Percentiles rank a stretch among this genome's conserved stretches.
Evolutionary conservation across 2,329 filamentous ascomycete species (phyloP).

Genomic region (Laburnicola sp.): DNA sequence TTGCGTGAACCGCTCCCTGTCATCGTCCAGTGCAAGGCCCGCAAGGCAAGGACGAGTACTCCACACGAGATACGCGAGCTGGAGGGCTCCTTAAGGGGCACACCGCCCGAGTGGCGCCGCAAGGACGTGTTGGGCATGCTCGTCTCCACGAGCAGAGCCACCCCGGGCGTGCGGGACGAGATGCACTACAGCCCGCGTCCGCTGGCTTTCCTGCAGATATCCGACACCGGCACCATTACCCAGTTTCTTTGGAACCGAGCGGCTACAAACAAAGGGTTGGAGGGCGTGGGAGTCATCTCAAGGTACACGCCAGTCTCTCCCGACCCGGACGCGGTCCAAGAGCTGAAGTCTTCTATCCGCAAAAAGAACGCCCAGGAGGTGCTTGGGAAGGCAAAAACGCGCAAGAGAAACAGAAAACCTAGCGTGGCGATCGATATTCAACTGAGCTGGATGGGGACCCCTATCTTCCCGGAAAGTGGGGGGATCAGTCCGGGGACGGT

Average conservation of each 20-base stretch:
- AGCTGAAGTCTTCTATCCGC: background rate
- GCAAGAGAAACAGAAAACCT: constrained; percentile 14
- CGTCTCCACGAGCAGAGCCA: constrained; percentile 69
- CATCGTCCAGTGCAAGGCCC: constrained; percentile 71
- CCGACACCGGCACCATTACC: constrained; percentile 58
- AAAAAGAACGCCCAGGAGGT: background rate
- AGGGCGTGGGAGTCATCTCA: constrained; percentile 52
- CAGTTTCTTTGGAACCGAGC: constrained; percentile 74
- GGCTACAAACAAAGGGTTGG: constrained; percentile 65
- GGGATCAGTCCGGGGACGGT: constrained; percentile 29
- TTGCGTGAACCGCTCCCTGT: constrained; percentile 46
- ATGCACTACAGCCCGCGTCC: constrained; percentile 68
- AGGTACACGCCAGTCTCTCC: constrained; percentile 30
- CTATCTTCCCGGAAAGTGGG: constrained; percentile 36
- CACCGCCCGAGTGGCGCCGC: constrained; percentile 72
- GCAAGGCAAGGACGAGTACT: constrained; percentile 47
- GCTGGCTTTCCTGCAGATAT: constrained; percentile 70
- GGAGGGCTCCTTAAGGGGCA: constrained; percentile 74
- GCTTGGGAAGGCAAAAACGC: constrained; percentile 5
- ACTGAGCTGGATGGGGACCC: constrained; percentile 44
- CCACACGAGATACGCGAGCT: constrained; percentile 72
- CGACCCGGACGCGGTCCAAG: background rate
- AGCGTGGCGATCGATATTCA: constrained; percentile 40
- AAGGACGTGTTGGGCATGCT: constrained; percentile 68
- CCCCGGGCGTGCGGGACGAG: constrained; percentile 75